Evolutionary conservation across 2,329 filamentous ascomycete genomes (phyloP).

Genomic region (Diplodia corticola): DNA sequence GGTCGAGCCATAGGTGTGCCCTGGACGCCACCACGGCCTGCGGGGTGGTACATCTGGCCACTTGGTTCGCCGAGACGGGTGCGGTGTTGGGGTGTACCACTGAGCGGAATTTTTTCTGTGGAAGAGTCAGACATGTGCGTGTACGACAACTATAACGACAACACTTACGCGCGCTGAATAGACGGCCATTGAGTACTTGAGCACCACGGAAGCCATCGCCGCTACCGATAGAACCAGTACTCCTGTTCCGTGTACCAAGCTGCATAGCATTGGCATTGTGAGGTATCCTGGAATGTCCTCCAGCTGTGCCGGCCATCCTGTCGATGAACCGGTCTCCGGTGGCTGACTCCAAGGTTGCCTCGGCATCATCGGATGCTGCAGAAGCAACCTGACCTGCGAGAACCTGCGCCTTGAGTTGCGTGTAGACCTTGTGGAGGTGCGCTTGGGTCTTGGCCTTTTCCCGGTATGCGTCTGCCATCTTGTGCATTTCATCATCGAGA

Average conservation of each 20-base stretch:
- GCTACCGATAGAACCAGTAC: conserved; percentile 21
- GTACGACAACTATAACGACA: not conserved
- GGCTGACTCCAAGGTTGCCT: conserved; percentile 30
- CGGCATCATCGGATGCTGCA: conserved; percentile 53
- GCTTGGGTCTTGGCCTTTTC: conserved; percentile 71
- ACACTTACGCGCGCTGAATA: not conserved
- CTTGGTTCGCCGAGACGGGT: conserved; percentile 33
- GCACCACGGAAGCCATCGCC: conserved; percentile 24
- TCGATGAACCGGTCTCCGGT: conserved; percentile 32
- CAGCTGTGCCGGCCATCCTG: conserved; percentile 31
- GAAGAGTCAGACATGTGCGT: not conserved
- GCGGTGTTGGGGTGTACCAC: conserved; percentile 32
- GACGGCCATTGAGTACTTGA: not conserved
- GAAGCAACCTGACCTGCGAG: conserved; percentile 56
- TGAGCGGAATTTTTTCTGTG: conserved; percentile 30
- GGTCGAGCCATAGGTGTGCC: conserved; percentile 37
- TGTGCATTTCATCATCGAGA: conserved; percentile 69
- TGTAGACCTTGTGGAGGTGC: conserved; percentile 65
- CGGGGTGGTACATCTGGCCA: conserved; percentile 27
- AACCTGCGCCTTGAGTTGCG: conserved; percentile 56
- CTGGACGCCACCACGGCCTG: conserved; percentile 31
- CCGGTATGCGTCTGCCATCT: conserved; percentile 64
- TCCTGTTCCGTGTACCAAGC: conserved; percentile 9
- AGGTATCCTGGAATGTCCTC: not conserved
- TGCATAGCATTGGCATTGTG: not conserved